Base-by-base conservation (phyloP, 2,329 filamentous ascomycete genomes). In the Hypoxylon sp. region DNA sequence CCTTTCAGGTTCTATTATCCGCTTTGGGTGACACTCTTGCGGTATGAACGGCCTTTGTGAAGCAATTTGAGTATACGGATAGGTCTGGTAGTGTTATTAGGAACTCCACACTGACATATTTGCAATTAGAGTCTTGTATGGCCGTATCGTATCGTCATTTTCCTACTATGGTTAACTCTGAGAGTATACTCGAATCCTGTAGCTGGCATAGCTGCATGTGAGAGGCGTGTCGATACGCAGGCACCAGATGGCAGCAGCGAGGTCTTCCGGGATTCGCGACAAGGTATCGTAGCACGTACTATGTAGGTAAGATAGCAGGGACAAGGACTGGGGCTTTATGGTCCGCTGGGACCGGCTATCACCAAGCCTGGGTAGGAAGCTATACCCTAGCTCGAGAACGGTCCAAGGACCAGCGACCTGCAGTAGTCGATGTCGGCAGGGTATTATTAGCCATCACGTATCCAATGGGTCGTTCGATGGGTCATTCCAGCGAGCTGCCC, bases 401-500 rank as follows among this genome's bases (percentile, higher is more conserved):
- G 48, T 46, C 26, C 47, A 54, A 50, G 42, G 57, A 35, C 46
- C 47, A 60, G 20, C 47, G 51, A 60, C 62, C 48, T 64, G 56
- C 52, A 58, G 48, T 64, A 60, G 52, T 49, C 27, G 46, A 45
- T 49, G 42, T 51, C 48, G 20, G 17, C 33, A 50, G n/a, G 38
- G 47, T 62, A 62, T 59, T 55, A 62, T 62, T 55, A 60, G 56
- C 48, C 38, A 45, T 49, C 35, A 53, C 51, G 29, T 48, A 65
- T 60, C 31, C 31, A 35, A 35, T 35, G 31, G 31, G 31, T 17
- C 31, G 13, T 33, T 33, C 31, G 11, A 33, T 33, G 31, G 13
- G 52, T 42, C 1, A 9, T 17, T 17, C 37, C 21, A 3, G 11
- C n/a, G 31, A 15, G 15, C 15, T 18, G 15, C n/a, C 15, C 15